Evolutionary conservation across 2,329 filamentous ascomycete genomes (phyloP).

Genomic region (Penicillium sp.): DNA sequence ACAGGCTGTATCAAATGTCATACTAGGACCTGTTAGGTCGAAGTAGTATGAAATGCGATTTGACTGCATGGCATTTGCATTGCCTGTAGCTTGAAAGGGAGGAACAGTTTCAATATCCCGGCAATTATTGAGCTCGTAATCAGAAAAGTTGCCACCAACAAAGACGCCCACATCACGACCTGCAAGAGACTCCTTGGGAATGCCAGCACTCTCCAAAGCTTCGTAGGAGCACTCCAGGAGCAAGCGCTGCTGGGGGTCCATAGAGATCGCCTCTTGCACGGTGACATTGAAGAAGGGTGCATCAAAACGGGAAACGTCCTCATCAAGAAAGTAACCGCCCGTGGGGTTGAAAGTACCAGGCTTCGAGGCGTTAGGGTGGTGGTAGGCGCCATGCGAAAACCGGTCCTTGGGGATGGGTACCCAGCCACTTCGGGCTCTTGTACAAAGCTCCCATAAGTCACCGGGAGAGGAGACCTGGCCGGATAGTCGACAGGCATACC

Average conservation of each 20-base stretch:
- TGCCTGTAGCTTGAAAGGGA: slow-evolving; percentile 28
- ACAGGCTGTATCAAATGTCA: slow-evolving; percentile 37
- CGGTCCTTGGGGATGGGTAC: slow-evolving; percentile 28
- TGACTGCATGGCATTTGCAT: slow-evolving; percentile 26
- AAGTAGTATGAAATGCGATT: slow-evolving; percentile 38
- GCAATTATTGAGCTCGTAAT: slow-evolving; percentile 30
- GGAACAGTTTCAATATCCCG: slow-evolving; percentile 30
- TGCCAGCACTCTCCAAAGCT: slow-evolving; percentile 36
- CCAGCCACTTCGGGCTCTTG: slow-evolving; percentile 30
- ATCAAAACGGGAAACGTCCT: slow-evolving; percentile 33
- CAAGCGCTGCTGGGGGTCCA: slow-evolving; percentile 35
- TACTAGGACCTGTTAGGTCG: slow-evolving; percentile 33
- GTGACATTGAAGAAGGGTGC: slow-evolving; percentile 34
- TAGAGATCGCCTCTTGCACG: slow-evolving; percentile 29
- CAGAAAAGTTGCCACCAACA: slow-evolving; percentile 28
- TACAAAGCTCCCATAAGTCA: slow-evolving; percentile 32
- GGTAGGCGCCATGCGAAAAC: slow-evolving; percentile 27
- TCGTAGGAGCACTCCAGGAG: slow-evolving; percentile 32
- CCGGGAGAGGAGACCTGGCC: slow-evolving; percentile 28
- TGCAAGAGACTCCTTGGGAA: slow-evolving; percentile 32
- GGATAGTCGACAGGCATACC: slow-evolving; percentile 32
- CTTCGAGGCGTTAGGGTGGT: slow-evolving; percentile 30
- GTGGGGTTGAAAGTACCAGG: slow-evolving; percentile 27
- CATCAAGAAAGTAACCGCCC: slow-evolving; percentile 34
- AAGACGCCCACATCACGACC: slow-evolving; percentile 31